phyloP scores from a whole-genome alignment of 345 rosid species.

The Theobroma cacao region DNA sequence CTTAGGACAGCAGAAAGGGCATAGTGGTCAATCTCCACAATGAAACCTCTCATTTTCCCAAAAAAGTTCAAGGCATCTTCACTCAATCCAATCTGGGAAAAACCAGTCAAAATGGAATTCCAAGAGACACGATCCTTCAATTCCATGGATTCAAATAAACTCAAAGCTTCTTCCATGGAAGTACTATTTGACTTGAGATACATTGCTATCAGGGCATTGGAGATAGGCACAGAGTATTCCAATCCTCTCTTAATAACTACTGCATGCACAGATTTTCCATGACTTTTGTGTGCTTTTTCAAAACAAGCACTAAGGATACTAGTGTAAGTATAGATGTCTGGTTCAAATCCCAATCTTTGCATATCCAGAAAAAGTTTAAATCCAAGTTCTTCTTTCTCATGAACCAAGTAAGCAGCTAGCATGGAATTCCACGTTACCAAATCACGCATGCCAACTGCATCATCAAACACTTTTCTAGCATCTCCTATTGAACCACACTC shows the following conservation, averaged over 20 bases:
- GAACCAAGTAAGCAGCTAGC: slow-evolving; percentile 58
- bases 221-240: slow-evolving; percentile 46
- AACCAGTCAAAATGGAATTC: slow-evolving; percentile 71
- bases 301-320: slow-evolving; percentile 59
- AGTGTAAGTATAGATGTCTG: slow-evolving; percentile 66
- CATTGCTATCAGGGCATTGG: slow-evolving; percentile 65
- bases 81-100: slow-evolving; percentile 50
- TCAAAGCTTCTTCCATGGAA: slow-evolving; percentile 50
- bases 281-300: slow-evolving; percentile 29
- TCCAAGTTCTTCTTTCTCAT: slow-evolving; percentile 47
- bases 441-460: slow-evolving; percentile 39
- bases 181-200: slow-evolving; percentile 45
- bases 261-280: slow-evolving; percentile 58
- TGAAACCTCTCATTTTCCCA: slow-evolving; percentile 42
- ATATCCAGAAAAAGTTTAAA: slow-evolving; percentile 49
- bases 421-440: slow-evolving; percentile 74
- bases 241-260: slow-evolving; percentile 67
- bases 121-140: slow-evolving; percentile 68
- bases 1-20: slow-evolving; percentile 72
- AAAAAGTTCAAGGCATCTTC: slow-evolving; percentile 58
- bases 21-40: slow-evolving; percentile 56
- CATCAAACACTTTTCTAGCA: slow-evolving; percentile 55
- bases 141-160: slow-evolving; percentile 48
- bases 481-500: slow-evolving; percentile 57
- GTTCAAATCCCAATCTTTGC: slow-evolving; percentile 41